Base-by-base conservation (phyloP, 2,329 filamentous ascomycete species). In the Curvularia lunata region DNA sequence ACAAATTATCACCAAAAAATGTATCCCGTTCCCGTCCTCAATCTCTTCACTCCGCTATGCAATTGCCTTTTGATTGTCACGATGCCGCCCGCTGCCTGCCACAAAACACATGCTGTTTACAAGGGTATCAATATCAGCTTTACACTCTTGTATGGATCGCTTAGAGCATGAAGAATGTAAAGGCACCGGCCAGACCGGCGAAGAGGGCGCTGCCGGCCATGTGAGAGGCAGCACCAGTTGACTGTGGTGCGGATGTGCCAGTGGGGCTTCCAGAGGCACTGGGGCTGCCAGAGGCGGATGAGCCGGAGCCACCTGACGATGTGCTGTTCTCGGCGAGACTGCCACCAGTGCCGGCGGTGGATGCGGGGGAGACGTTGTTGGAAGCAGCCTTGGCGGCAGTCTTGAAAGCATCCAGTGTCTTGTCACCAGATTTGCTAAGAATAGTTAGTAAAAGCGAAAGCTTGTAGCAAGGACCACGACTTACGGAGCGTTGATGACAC, bases 401-500 rank as follows among this genome's bases (percentile, higher is more conserved):
- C 50, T 66, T 69, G 64, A 68, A 71, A 8, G 66, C 68, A 9
- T 58, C 63, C 30, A 71, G 43, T 43, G 69, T 74, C 34, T 48
- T 69, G 6, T 58, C 53, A 46, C 67, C 69, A 27, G 60, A 63
- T 41, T 53, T 45, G 61, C 67, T 69, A 49, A 7, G 23, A 10
- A 2, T 4, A 50, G 53, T 72, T 60, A 72, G 61, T 52, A 23
- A 50, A 45, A 27, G 10, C 37, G 9, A 32, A 8, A 8, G 40
- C 16, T 25, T 23, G 13, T 28, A 30, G 21, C 27, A 21, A 25
- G 2, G 12, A 16, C 16, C 18, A 28, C 23, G 3, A 69, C 74
- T 69, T 69, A 77, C 73, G 72, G 66, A 52, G 68, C 65, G 67
- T 78, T 78, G 68, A 78, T 75, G 4, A 75, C 75, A 62, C 73